Evolutionary conservation across 768 basidiomycete genomes (phyloP).

Genomic region (Auriscalpium vulgare): DNA sequence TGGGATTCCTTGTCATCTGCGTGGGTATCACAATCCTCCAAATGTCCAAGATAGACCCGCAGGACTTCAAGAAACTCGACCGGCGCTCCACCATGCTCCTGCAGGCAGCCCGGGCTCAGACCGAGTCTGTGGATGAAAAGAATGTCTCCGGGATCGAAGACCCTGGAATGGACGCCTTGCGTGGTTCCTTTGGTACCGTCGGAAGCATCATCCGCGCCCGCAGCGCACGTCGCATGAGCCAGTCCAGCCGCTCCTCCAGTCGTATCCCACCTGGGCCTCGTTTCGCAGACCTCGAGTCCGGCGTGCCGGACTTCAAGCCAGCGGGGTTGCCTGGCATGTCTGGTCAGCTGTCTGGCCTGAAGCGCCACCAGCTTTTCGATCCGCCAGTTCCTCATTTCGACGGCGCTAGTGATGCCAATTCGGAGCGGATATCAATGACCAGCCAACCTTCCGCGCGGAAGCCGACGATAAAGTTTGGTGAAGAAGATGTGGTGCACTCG

Average conservation of each 20-base stretch:
- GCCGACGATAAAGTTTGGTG: conserved; percentile 72
- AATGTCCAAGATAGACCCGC: conserved; percentile 91
- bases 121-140: conserved; percentile 65
- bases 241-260: conserved; percentile 29
- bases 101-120: conserved; percentile 70
- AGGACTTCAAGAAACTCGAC: conserved; percentile 68
- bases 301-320: conserved; percentile 17
- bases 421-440: conserved; percentile 32
- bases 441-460: conserved; percentile 22
- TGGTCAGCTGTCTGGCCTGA: conserved; percentile 36
- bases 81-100: conserved; percentile 85
- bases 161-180: conserved; percentile 86
- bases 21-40: conserved; percentile 92
- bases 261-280: background rate
- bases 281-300: conserved; percentile 35
- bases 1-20: conserved; percentile 89
- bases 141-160: conserved; percentile 60
- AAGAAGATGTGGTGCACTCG: conserved; percentile 65
- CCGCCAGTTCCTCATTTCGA: conserved; percentile 56
- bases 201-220: conserved; percentile 71
- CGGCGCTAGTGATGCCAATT: conserved; percentile 21
- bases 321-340: background rate
- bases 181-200: conserved; percentile 86
- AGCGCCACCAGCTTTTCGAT: conserved; percentile 84
- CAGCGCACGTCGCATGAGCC: conserved; percentile 19